Conservation (phyloP, 2,329 filamentous ascomycete genomes). For the Sporothrix pallida region DNA sequence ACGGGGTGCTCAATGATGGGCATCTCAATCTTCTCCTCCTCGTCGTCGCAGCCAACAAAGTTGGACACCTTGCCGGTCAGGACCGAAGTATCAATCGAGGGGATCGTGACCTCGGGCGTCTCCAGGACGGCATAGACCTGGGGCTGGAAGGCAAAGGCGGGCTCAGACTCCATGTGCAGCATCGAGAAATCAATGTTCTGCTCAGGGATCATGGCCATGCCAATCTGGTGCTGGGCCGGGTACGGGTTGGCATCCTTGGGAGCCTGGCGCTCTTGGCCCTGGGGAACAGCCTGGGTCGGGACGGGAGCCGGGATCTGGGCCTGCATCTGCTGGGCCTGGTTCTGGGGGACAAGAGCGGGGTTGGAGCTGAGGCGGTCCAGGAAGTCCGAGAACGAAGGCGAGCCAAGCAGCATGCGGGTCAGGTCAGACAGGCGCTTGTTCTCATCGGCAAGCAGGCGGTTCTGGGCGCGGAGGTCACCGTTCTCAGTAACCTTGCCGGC, state of each 20-base stretch:
- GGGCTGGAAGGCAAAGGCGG: conserved; percentile 66
- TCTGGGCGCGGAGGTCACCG: conserved; percentile 78
- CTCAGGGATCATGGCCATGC: conserved; percentile 84
- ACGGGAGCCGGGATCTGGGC: conserved; percentile 4
- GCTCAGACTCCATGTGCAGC: conserved; percentile 63
- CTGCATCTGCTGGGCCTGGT: conserved; percentile 43
- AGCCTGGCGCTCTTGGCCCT: conserved; percentile 49
- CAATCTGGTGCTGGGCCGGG: conserved; percentile 67
- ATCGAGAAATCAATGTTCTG: conserved; percentile 75
- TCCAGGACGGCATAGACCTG: conserved; percentile 70
- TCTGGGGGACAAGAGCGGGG: conserved; percentile 48
- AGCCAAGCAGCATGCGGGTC: conserved; percentile 80
- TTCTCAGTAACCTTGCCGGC: conserved; percentile 83
- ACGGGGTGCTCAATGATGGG: conserved; percentile 57
- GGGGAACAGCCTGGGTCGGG: conserved; percentile 46
- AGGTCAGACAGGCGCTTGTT: conserved; percentile 80
- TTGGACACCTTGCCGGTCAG: conserved; percentile 74
- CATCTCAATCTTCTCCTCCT: conserved; percentile 63
- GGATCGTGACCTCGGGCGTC: conserved; percentile 40
- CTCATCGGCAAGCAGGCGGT: conserved; percentile 81
- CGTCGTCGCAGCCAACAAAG: conserved; percentile 55
- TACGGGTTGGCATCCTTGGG: conserved; percentile 73
- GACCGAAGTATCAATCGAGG: conserved; percentile 61
- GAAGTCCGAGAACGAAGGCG: conserved; percentile 81
- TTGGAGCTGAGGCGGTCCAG: conserved; percentile 72